Base-by-base conservation (phyloP, 371 early-diverging fungal species). In the Rhizoclosmatium hyalinum region DNA sequence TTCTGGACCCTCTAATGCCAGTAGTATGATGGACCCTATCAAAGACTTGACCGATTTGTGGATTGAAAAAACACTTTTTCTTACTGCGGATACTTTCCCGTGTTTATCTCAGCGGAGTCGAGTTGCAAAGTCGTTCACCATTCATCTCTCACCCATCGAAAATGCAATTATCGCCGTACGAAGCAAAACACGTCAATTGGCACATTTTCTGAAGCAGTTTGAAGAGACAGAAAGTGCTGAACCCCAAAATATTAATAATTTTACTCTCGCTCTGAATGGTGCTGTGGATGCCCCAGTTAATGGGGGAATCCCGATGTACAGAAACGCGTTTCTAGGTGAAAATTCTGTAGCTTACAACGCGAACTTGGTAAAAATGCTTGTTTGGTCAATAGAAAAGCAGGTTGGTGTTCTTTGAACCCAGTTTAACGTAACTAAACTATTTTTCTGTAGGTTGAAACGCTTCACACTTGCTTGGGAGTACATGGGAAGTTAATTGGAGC, bases 281-380 rank as follows among this genome's bases (percentile, higher is more conserved):
- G 91, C 93, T 4, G 91, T 94, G 0, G 94, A 94, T 85, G 94
- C 94, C 2, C 93, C 94, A 32, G 93, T 94, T 3, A 94, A 94
- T 80, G 94, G 94, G 6, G 94, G 94, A 50, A 85, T 94, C 3
- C 87, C 90, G 39, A 89, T 93, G 83, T 94, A 93, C 74, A 84
- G 87, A 67, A 84, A 84, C 43, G 93, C 94, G 0, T 94, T 94
- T 74, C 79, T 93, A 53, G 82, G 61, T 47, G 70, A 80, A 1
- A 74, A 83, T 61, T 82, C 82, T 41, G 85, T 84, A 64, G 79
- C 55, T 19, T 67, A 63, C 10, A 80, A 89, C 68, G 83, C 87
- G 2, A 85, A 84, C 21, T 83, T 86, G 73, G 88, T 90, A 19
- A 73, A 85, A 17, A 68, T 85, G 76, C 80, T 94, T 50, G 82